A percentile compares a stretch with the other conserved stretches of the same genome.
Conservation (phyloP, 1,284 basidiomycete genomes). For the Cryptococcus sp. region DNA sequence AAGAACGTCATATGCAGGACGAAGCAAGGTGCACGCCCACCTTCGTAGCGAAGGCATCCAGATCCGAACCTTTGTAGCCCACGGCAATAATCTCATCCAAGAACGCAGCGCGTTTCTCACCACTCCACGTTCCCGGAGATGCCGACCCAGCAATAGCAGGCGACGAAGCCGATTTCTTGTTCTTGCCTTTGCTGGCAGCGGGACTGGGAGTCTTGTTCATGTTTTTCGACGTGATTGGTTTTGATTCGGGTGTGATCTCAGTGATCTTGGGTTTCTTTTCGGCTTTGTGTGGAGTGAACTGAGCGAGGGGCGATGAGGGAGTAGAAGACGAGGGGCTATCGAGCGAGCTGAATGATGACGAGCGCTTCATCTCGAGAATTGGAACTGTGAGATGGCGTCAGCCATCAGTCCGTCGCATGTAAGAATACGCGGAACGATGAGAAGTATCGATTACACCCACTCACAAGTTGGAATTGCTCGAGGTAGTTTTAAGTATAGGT, state of each 20-base stretch:
- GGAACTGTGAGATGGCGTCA: conserved; percentile 3
- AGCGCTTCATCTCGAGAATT: conserved; percentile 4
- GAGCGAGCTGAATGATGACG: neutral
- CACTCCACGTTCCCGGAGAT: conserved; percentile 24
- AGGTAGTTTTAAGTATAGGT: neutral
- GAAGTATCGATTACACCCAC: neutral
- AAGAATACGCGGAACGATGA: too few relatives aligned
- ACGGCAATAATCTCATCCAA: conserved; percentile 31
- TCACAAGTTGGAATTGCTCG: neutral
- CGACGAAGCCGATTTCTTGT: neutral
- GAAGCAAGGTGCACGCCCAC: conserved; percentile 12
- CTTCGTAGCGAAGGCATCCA: conserved; percentile 21
- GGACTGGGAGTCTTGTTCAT: neutral
- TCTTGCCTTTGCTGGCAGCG: neutral
- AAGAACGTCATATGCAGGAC: neutral
- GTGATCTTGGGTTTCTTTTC: conserved; percentile 2
- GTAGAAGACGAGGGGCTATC: neutral
- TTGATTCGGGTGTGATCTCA: neutral
- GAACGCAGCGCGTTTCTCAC: conserved; percentile 24
- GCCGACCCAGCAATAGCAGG: too few relatives aligned
- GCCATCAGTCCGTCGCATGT: neutral
- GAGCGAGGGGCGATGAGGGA: neutral
- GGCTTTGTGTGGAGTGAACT: neutral
- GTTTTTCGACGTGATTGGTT: conserved; percentile 2
- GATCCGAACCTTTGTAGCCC: conserved; percentile 26